Conservation (phyloP, 345 rosid genomes). For the Eucalyptus regnans region DNA sequence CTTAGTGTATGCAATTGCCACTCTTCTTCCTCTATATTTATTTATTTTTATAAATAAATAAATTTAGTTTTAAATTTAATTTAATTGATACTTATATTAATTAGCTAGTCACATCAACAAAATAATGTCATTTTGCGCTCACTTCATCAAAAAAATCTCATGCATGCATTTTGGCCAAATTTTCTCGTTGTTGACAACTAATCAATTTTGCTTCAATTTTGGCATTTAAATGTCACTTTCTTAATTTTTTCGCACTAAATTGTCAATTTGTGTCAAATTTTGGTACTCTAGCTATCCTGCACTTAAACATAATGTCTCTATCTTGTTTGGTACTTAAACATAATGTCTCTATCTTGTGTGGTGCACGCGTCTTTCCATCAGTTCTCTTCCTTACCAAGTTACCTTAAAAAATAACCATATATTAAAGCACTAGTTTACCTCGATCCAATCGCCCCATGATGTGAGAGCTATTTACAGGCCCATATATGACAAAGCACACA, state of each 20-base stretch:
- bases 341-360: background rate
- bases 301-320: too few relatives aligned
- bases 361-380: background rate
- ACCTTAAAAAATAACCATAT: background rate
- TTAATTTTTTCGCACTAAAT: accelerated
- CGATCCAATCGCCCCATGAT: background rate
- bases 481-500: background rate
- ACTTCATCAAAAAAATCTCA: accelerated
- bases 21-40: too few relatives aligned
- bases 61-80: too few relatives aligned
- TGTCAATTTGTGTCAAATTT: accelerated
- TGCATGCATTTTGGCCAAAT: accelerated
- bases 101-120: too few relatives aligned
- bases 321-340: background rate
- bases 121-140: too few relatives aligned
- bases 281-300: accelerated
- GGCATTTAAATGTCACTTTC: accelerated
- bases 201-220: too few relatives aligned
- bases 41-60: too few relatives aligned
- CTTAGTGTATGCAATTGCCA: accelerated
- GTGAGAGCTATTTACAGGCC: background rate
- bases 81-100: too few relatives aligned
- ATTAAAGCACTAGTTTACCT: background rate
- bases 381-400: background rate
- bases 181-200: accelerated